Base-by-base conservation (phyloP, 2,329 filamentous ascomycete species). In the Phialocephala subalpina region DNA sequence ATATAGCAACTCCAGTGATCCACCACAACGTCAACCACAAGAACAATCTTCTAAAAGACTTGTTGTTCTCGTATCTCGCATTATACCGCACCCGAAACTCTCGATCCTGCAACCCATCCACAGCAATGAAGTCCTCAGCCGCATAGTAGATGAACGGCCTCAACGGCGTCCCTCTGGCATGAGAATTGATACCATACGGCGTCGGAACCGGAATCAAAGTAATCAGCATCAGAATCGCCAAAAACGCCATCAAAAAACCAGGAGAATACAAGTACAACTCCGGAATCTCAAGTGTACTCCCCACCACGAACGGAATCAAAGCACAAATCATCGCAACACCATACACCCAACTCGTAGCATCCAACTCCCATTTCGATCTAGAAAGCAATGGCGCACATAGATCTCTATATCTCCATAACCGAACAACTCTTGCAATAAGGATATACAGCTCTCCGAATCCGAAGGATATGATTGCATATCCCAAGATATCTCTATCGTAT, bases 171-270 rank as follows among this genome's bases (percentile, higher is more conserved):
- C 70, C 70, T 57, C 70, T 35, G 0, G 69, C 64, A n/a, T 72
- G 70, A 4, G 70, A 72, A 25, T 72, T 71, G 25, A 72, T 71
- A 1, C 70, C 70, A 9, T 69, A 69, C 2, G 70, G 70, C 55
- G 96, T 87, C 27, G 90, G 76, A 78, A 95, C 96, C n/a, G 90
- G 87, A 27, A 97, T 89, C n/a, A 97, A 80, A 4, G 89, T 88
- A 60, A 92, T 91, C 36, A 95, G 86, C 79, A 97, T 90, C 35
- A 95, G 78, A 27, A 97, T 88, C 49, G 93, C 87, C 12, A 91
- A 86, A 72, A 97, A 92, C 60, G 90, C 92, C 81, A 97, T 93
- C 67, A 97, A 80, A 79, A 97, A 97, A 29, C 92, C 93, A 29
- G 93, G 89, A 40, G 89, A 92, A 67, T 72, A 71, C 20, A 72